These are phyloP conservation scores for Fusarium tupiense DNA, from an alignment of 2,329 filamentous ascomycete genomes.

Conservation along the genomic window DNA sequence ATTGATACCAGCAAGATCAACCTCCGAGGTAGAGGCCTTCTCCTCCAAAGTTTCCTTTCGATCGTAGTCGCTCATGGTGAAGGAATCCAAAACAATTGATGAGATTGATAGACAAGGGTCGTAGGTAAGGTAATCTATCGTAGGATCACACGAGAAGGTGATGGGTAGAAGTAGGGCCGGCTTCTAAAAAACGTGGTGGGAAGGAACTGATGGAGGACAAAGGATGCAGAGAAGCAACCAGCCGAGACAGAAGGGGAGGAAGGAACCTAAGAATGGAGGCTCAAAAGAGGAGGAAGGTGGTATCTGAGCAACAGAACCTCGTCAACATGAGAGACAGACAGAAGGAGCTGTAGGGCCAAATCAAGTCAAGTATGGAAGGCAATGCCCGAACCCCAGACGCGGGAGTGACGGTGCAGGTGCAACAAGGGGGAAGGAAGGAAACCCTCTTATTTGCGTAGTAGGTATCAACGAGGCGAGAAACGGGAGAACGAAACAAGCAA, in stretches of 20 bases:
- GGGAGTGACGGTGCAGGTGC: constrained; percentile 40
- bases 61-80: constrained; percentile 49
- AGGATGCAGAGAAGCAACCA: constrained; percentile 30
- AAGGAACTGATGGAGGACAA: constrained; percentile 30
- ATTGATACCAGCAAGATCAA: constrained; percentile 33
- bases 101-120: not conserved
- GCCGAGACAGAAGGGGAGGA: constrained; percentile 26
- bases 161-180: constrained; percentile 14
- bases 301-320: constrained; percentile 8
- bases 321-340: constrained; percentile 37
- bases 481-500: constrained; percentile 7
- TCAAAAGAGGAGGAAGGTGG: constrained; percentile 2
- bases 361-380: not conserved
- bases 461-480: constrained; percentile 24
- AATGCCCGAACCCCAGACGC: constrained; percentile 24
- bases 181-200: constrained; percentile 33
- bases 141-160: constrained; percentile 9
- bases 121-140: not conserved
- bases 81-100: not conserved
- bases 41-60: constrained; percentile 45
- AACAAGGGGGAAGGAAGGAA: not conserved
- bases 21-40: constrained; percentile 44
- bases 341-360: not conserved
- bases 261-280: constrained; percentile 10
- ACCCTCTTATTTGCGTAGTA: constrained; percentile 26